Evolutionary conservation across 2,329 filamentous ascomycete genomes (phyloP).

Genomic region (Monilinia fructigena): DNA sequence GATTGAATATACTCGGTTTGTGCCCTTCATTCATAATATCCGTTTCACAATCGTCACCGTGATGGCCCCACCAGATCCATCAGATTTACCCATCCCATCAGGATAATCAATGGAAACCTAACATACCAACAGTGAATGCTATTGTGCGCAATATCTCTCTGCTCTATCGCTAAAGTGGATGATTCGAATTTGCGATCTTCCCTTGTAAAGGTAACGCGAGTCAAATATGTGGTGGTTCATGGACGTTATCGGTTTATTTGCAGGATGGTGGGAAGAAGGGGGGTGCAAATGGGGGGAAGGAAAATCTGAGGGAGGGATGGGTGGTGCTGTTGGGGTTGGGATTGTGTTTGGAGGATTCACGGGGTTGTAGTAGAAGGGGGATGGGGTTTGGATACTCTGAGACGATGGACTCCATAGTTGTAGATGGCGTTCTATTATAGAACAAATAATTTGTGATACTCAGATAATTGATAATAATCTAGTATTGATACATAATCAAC

Average conservation of each 20-base stretch:
- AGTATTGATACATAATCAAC: too few species aligned
- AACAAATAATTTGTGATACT: too few species aligned
- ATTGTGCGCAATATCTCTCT: slow-evolving; percentile 15
- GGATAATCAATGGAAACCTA: background rate
- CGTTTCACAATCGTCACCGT: too few species aligned
- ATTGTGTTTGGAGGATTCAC: background rate
- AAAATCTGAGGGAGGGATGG: background rate
- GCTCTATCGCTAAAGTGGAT: background rate
- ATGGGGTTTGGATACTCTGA: too few species aligned
- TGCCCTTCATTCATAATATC: background rate
- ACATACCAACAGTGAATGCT: slow-evolving; percentile 8
- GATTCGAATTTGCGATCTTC: slow-evolving; percentile 13
- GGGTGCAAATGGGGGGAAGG: background rate
- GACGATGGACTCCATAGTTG: too few species aligned
- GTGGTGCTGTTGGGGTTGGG: slow-evolving; percentile 1
- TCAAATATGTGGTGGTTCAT: slow-evolving; percentile 19
- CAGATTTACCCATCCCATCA: too few species aligned
- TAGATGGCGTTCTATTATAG: too few species aligned
- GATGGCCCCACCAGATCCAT: background rate
- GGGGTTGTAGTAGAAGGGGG: background rate
- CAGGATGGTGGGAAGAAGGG: background rate
- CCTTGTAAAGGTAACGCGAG: slow-evolving; percentile 14
- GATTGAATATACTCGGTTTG: slow-evolving; percentile 37
- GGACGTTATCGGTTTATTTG: slow-evolving; percentile 14
- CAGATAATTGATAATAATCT: too few species aligned